Evolutionary conservation across 1,284 basidiomycete genomes (phyloP).

Genomic region (Ustilago shanxiensis): DNA sequence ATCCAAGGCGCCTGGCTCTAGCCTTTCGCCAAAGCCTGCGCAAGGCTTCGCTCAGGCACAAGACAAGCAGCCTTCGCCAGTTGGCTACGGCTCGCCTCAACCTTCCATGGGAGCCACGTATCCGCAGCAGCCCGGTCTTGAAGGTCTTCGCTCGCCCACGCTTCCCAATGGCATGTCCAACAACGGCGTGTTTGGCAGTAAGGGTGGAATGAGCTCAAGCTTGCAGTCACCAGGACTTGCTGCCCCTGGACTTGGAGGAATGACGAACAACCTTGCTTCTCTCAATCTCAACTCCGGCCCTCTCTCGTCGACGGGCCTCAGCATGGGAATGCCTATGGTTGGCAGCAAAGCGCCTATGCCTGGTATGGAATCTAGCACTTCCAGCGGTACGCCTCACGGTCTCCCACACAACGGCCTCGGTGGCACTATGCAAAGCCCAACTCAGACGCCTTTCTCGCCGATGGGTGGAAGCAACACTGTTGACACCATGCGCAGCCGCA

Average conservation of each 20-base stretch:
- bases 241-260: conserved; percentile 37
- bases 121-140: conserved; percentile 44
- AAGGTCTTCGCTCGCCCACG: conserved; percentile 52
- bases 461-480: conserved; percentile 31
- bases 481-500: conserved; percentile 45
- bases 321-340: conserved; percentile 17
- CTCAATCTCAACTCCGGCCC: conserved; percentile 50
- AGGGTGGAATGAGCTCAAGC: conserved; percentile 34
- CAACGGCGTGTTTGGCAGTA: conserved; percentile 34
- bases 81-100: conserved; percentile 15
- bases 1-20: conserved; percentile 31
- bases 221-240: conserved; percentile 43
- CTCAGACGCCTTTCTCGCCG: conserved; percentile 49
- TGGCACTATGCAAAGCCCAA: conserved; percentile 33
- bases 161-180: conserved; percentile 45
- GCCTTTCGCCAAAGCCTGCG: conserved; percentile 37
- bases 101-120: conserved; percentile 24
- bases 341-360: conserved; percentile 35
- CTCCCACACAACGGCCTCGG: conserved; percentile 24
- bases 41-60: conserved; percentile 24
- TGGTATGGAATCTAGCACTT: conserved; percentile 25
- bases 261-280: conserved; percentile 53
- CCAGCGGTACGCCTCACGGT: conserved; percentile 12
- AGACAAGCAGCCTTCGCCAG: conserved; percentile 33
- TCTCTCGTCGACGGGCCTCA: conserved; percentile 24